Conservation (phyloP, 805 yeast genomes). For the Wickerhamiella cacticola region DNA sequence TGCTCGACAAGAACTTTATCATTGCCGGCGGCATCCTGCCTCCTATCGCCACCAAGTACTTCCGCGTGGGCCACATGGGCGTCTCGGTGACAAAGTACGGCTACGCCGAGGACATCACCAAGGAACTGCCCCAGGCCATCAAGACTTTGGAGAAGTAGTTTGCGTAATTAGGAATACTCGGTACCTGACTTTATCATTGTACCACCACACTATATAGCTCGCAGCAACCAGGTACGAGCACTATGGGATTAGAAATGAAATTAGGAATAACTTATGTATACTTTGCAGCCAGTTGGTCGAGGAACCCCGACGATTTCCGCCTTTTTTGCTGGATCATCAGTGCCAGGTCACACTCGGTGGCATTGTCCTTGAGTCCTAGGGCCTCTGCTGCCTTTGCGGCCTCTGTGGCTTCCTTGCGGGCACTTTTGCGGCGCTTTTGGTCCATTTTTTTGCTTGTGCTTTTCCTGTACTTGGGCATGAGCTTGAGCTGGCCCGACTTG, state of each 20-base stretch:
- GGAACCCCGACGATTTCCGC: slow-evolving; percentile 23
- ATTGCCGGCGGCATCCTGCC: slow-evolving; percentile 87
- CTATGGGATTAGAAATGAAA: no score
- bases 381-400: slow-evolving; percentile 51
- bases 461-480: slow-evolving; percentile 36
- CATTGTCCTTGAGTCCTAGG: slow-evolving; percentile 25
- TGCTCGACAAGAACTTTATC: slow-evolving; percentile 55
- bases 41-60: slow-evolving; percentile 66
- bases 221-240: no score
- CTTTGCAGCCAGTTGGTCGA: slow-evolving; percentile 28
- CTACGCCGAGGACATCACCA: slow-evolving; percentile 41
- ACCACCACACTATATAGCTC: neutral
- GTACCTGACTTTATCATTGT: no score
- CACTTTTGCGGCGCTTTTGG: slow-evolving; percentile 34
- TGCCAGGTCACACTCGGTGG: slow-evolving; percentile 27
- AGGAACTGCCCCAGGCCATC: slow-evolving; percentile 33
- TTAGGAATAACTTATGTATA: slow-evolving; percentile 22
- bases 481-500: slow-evolving; percentile 30
- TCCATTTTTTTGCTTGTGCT: slow-evolving; percentile 39
- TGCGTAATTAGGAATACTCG: no score
- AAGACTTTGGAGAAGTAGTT: slow-evolving; percentile 3
- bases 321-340: slow-evolving; percentile 28
- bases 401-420: slow-evolving; percentile 33
- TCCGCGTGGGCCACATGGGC: slow-evolving; percentile 97
- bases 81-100: slow-evolving; percentile 52